Conservation (phyloP, 139 green algal genomes). For the Nannochloris sp. region DNA sequence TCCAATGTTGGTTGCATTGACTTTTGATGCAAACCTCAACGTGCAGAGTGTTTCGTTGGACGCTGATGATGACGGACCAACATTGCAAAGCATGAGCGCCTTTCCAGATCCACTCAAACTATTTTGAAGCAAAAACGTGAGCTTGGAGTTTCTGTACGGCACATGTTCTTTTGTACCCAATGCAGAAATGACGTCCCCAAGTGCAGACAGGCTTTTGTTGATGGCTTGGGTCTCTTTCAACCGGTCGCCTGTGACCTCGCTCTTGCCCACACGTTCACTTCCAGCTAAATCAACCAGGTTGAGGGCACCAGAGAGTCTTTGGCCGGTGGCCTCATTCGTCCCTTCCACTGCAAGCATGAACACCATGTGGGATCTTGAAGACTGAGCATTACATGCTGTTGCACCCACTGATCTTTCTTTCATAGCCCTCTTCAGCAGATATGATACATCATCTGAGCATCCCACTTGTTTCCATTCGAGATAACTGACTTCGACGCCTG, state of each 20-base stretch:
- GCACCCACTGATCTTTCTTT: slow-evolving; percentile 20
- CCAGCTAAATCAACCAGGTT: slow-evolving; percentile 90
- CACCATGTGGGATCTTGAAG: slow-evolving; percentile 76
- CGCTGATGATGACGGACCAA: slow-evolving; percentile 66
- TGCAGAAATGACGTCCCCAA: slow-evolving; percentile 82
- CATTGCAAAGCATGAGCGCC: slow-evolving; percentile 92
- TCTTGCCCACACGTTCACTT: slow-evolving; percentile 69
- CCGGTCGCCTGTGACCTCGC: slow-evolving; percentile 54
- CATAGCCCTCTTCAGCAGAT: slow-evolving; percentile 26
- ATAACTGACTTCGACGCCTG: slow-evolving; percentile 10
- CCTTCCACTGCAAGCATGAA: slow-evolving; percentile 92
- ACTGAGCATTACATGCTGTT: slow-evolving; percentile 88
- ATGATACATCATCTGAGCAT: slow-evolving; percentile 5
- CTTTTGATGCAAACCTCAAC: slow-evolving; percentile 81
- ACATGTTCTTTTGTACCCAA: slow-evolving; percentile 66
- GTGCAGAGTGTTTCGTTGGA: slow-evolving; percentile 70
- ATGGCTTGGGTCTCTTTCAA: slow-evolving; percentile 90
- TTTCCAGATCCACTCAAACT: slow-evolving; percentile 50
- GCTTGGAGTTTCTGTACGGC: slow-evolving; percentile 88
- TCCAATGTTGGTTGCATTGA: slow-evolving; percentile 69
- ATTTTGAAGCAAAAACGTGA: slow-evolving; percentile 83
- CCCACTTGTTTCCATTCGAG: slow-evolving; percentile 21
- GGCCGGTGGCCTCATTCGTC: slow-evolving; percentile 47
- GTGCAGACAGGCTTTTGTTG: slow-evolving; percentile 76
- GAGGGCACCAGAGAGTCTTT: slow-evolving; percentile 49